These are phyloP conservation scores for Rhododendron kiyosumense DNA, from an alignment of 148 eudicot genomes.

Conservation along the genomic window DNA sequence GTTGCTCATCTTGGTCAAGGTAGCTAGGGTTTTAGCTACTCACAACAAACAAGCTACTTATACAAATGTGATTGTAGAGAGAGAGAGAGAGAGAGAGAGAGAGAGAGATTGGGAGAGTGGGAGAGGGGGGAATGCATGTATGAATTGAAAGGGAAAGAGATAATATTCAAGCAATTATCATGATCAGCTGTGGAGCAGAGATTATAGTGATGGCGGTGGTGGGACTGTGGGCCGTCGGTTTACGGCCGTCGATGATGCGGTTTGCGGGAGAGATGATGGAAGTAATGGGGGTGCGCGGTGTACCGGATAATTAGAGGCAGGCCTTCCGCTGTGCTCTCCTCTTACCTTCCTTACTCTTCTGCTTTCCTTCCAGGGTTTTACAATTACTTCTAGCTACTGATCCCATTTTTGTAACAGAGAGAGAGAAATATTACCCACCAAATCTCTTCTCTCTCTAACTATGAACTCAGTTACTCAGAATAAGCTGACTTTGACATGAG, in stretches of 20 bases:
- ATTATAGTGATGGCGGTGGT: slow-evolving; percentile 8
- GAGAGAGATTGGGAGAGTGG: not conserved
- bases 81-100: not conserved
- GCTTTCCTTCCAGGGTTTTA: not conserved
- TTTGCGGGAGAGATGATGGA: slow-evolving; percentile 18
- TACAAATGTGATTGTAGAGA: not conserved
- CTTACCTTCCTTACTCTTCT: slow-evolving; percentile 12
- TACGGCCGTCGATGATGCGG: slow-evolving; percentile 13
- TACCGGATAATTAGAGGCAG: slow-evolving; percentile 4
- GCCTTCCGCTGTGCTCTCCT: not conserved
- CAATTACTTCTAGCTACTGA: not conserved
- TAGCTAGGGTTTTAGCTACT: not conserved
- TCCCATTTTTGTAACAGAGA: not conserved
- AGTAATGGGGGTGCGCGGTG: slow-evolving; percentile 9
- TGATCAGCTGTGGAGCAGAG: slow-evolving; percentile 12
- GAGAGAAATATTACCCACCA: too few species aligned
- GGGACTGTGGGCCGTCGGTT: slow-evolving; percentile 14
- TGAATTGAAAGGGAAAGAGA: not conserved
- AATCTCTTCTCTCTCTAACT: not conserved
- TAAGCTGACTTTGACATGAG: not conserved
- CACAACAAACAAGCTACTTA: not conserved
- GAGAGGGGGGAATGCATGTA: not conserved
- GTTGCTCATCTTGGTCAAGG: not conserved
- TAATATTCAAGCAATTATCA: not conserved
- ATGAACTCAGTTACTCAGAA: not conserved